Base-by-base conservation (phyloP, 257 asterid species). In the Verbascum thapsus region DNA sequence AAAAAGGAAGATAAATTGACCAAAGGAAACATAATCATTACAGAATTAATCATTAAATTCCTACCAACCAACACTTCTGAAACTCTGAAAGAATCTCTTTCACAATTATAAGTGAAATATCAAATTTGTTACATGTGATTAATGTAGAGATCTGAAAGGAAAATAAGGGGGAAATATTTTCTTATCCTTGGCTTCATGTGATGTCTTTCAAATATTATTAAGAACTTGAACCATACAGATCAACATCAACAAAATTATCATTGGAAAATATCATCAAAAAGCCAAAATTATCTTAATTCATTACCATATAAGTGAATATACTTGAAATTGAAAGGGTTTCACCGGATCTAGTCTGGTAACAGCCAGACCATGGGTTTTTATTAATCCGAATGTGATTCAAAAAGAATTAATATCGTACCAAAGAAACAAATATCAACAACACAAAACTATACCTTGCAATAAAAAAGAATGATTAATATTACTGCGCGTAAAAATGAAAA, bases 101-200 rank as follows among this genome's bases (percentile, higher is more conserved):
- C 11, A 39, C 16, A 7, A 32, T 32, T 43, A 43, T 4, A 10
- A 65, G 22, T 19, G 4, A 16, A 26, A 23, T 10, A 26, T 23
- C 23, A 7, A 6, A 30, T 23, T 61, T 23, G n/a, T 37, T 5
- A 8, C 40, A 8, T 54, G 50, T 18, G 8, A 62, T n/a, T n/a
- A n/a, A 42, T n/a, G 41, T 38, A 19, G 56, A 37, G 66, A 58
- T 58, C 65, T 48, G 44, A 45, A 53, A 34, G n/a, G n/a, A 57
- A 13, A 15, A 47, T 3, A 65, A 64, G 11, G 51, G 44, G 56
- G 12, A 18, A 50, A 18, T 8, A 32, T 38, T 26, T 12, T 60
- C 32, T 22, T 74, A 69, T 74, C 79, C 39, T 52, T 8, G 58
- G 17, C 55, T 40, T 30, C 17, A 32, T 59, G 54, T 74, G 79